Conservation (phyloP, 2,329 filamentous ascomycete genomes). For the Aspergillus carbonarius region DNA sequence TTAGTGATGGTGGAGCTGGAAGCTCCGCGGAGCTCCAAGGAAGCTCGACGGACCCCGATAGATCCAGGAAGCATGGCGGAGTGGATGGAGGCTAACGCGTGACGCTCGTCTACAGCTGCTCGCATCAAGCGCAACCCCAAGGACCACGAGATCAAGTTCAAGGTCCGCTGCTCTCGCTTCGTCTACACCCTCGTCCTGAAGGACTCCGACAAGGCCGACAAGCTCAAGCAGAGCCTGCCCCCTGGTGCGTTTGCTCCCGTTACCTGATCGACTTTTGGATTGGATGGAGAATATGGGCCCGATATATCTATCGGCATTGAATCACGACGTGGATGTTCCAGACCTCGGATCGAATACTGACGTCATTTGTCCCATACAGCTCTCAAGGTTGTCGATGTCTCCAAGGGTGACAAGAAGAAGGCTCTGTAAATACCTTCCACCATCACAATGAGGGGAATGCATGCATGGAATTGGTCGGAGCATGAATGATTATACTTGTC, state of each 20-base stretch:
- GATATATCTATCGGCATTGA: background rate
- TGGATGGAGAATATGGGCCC: background rate
- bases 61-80: background rate
- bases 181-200: constrained; percentile 98
- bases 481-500: constrained; percentile 28
- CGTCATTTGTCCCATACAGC: constrained; percentile 29
- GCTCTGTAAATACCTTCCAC: constrained; percentile 39
- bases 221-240: constrained; percentile 98
- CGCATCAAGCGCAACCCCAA: constrained; percentile 96
- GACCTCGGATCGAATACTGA: constrained; percentile 20
- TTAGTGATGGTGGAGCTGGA: constrained; percentile 1
- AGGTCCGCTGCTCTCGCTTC: constrained; percentile 96
- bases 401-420: constrained; percentile 49
- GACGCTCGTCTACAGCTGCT: constrained; percentile 59
- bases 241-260: constrained; percentile 69
- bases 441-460: background rate
- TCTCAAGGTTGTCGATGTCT: constrained; percentile 47
- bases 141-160: constrained; percentile 97
- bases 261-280: background rate
- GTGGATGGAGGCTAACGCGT: constrained; percentile 15
- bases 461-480: constrained; percentile 21
- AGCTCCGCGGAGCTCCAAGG: constrained; percentile 4
- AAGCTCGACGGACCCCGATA: constrained; percentile 3
- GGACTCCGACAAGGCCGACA: constrained; percentile 99
- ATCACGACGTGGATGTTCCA: background rate